Base-by-base conservation (phyloP, 768 basidiomycete species). In the Boletus sp. region DNA sequence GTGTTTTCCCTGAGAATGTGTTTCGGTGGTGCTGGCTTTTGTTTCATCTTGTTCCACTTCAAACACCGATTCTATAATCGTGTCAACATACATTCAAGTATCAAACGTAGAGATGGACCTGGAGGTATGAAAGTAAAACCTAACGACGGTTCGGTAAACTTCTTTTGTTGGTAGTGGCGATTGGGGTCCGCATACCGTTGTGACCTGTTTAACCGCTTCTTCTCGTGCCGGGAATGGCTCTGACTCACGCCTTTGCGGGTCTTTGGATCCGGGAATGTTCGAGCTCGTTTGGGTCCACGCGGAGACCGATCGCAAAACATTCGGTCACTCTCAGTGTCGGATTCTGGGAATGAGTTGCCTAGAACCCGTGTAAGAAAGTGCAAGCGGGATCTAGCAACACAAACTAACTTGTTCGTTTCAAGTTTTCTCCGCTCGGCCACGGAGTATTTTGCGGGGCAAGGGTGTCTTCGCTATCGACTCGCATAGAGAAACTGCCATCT, bases 341-440 rank as follows among this genome's bases (percentile, higher is more conserved):
- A 74, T 32, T 74, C 72, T 29, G 60, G 54, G 4, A 51, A 38
- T 5, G 42, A 33, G 21, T 51, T 32, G 4, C 49, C 63, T 71
- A 27, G 10, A 25, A 27, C 13, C 13, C 3, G 29, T 46, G 25
- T 65, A 10, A 60, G 56, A 33, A 54, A 35, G 11, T 27, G 46
- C 17, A 15, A 21, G 5, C 7, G 34, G 23, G 23, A 15, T 19
- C 7, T 30, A 46, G 34, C 1, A 11, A 27, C 17, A 48, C 25
- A 40, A 44, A 52, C 61, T n/a, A 21, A 83, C 83, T 77, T 74
- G 80, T 79, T 46, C 83, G 80, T 64, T 83, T 82, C 19, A 54
- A 45, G 7, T 47, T 47, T 23, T 58, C 66, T 41, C 73, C 71
- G 8, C 68, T 63, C 10, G 67, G 64, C 39, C 62, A 57, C 40